Conservation (phyloP, 371 early-diverging fungal species). For the Phascolomyces articulosus region DNA sequence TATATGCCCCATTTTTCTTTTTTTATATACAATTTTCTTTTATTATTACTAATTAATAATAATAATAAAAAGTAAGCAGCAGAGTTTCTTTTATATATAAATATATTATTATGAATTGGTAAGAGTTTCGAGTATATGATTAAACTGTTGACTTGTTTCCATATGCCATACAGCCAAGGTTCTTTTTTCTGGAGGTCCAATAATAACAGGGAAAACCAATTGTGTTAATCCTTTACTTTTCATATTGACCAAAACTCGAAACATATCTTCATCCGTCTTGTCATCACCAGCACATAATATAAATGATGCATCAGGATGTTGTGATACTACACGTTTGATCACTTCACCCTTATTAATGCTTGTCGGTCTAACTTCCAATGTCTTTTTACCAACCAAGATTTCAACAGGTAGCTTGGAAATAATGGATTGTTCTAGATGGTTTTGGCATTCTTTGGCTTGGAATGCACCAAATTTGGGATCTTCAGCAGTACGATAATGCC, state of each 20-base stretch:
- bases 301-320: constrained; percentile 76
- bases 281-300: constrained; percentile 97
- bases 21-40: not conserved
- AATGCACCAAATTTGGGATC: constrained; percentile 78
- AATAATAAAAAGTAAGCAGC: not conserved
- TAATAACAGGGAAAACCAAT: constrained; percentile 63
- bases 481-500: constrained; percentile 90
- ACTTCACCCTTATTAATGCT: constrained; percentile 92
- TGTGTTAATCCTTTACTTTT: constrained; percentile 15
- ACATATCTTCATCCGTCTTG: constrained; percentile 98
- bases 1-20: not conserved
- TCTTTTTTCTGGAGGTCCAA: constrained; percentile 80
- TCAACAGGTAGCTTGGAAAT: constrained; percentile 90
- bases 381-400: constrained; percentile 95
- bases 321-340: constrained; percentile 76
- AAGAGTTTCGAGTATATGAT: constrained; percentile 4
- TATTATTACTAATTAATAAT: constrained; percentile 1
- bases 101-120: not conserved
- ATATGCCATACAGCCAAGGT: constrained; percentile 87
- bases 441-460: constrained; percentile 92
- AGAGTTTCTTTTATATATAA: not conserved
- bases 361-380: constrained; percentile 90
- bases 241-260: constrained; percentile 39
- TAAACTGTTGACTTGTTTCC: constrained; percentile 44
- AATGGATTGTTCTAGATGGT: constrained; percentile 83